Conservation (phyloP, 1,284 basidiomycete species). For the Neolentinus lepideus region DNA sequence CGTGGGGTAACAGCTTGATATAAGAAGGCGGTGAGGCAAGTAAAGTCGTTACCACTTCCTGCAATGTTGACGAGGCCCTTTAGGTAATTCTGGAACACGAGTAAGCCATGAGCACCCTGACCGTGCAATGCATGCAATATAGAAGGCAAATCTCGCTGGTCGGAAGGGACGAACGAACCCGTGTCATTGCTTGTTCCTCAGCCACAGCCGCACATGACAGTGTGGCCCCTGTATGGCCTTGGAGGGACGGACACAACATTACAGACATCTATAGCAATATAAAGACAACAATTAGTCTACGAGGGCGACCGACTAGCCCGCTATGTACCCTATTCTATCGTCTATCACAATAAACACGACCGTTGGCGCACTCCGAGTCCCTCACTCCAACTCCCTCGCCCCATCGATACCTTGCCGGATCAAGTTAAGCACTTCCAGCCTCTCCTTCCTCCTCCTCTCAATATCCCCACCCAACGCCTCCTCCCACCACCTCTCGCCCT, state of each 20-base stretch:
- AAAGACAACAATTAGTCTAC: no score
- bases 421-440: slow-evolving; percentile 33
- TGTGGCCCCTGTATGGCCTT: no score
- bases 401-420: slow-evolving; percentile 39
- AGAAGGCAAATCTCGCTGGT: no score
- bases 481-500: slow-evolving; percentile 59
- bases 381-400: slow-evolving; percentile 11
- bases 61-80: neutral
- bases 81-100: neutral
- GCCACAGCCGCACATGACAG: no score
- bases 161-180: no score
- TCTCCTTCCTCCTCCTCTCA: slow-evolving; percentile 36
- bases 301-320: no score
- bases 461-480: slow-evolving; percentile 41
- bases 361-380: no score
- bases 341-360: no score
- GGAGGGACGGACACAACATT: no score
- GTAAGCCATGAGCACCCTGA: neutral
- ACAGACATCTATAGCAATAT: no score
- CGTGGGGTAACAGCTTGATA: neutral
- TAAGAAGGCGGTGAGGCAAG: neutral
- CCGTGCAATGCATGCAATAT: neutral
- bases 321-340: no score
- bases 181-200: no score
- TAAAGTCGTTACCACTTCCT: neutral